Conservation (phyloP, 148 eudicot species). For the Bassia scoparia region DNA sequence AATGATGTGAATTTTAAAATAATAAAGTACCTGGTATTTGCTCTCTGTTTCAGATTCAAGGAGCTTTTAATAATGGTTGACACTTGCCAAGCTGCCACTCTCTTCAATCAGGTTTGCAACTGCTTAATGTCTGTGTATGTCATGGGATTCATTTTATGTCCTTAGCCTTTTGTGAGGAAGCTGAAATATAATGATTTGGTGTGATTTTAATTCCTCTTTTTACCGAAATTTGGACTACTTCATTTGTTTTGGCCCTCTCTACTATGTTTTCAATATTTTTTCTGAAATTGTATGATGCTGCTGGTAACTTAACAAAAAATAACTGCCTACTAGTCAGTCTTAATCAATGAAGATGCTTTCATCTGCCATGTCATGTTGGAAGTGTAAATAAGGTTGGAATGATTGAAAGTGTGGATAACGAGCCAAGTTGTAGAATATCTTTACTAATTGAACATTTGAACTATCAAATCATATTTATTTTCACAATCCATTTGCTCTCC, state of each 20-base stretch:
- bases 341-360: neutral
- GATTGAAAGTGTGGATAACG: neutral
- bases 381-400: neutral
- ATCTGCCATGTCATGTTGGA: neutral
- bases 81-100: constrained; percentile 99
- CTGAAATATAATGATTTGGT: too few relatives aligned
- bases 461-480: neutral
- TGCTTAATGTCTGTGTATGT: neutral
- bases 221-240: neutral
- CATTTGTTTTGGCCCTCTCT: neutral
- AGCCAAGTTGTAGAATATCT: neutral
- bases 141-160: neutral
- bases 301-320: neutral
- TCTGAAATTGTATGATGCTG: neutral
- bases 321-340: neutral
- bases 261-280: neutral
- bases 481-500: neutral
- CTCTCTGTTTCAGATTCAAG: constrained; percentile 66
- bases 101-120: constrained; percentile 77
- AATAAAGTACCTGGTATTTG: neutral
- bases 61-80: constrained; percentile 98
- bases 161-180: too few relatives aligned
- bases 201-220: neutral
- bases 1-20: constrained; percentile 4
- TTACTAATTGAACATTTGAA: neutral